Base-by-base conservation (phyloP, 2,329 filamentous ascomycete species). In the Exophiala calicioides region DNA sequence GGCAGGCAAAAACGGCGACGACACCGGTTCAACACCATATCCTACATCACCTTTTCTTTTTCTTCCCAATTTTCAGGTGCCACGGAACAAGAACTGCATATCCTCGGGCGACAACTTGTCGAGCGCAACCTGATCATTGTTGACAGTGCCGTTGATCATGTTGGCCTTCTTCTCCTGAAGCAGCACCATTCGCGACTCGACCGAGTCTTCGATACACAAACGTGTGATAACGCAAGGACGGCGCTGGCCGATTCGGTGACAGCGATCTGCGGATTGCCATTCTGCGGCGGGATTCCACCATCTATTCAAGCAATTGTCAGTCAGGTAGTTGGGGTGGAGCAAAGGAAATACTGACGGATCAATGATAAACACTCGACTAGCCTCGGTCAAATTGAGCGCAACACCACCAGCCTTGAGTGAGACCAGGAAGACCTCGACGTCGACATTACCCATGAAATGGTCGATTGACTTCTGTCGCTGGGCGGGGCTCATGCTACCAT, bases 271-370 rank as follows among this genome's bases (percentile, higher is more conserved):
- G 52, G 87, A 93, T 70, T 98, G 93, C 93, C 93, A 98, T 71
- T 98, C 93, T 0, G 91, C 91, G n/a, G 90, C 90, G n/a, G 93
- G 93, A 59, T 97, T 97, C 93, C 93, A 98, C 93, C 93, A 97
- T 58, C 86, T 90, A 57, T 26, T 5, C 3, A 10, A 52, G 23
- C 49, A 19, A 3, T 20, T 3, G 15, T 38, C 23, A 45, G 39
- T 36, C 7, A 29, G 38, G 12, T 6, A 34, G 31, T 27, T 3
- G 40, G 32, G 20, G 30, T 34, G 29, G 23, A 20, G 31, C 31
- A 23, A 16, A 10, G 10, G 31, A 23, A 30, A 31, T 32, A 85
- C 86, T 79, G 81, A 90, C 76, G 93, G 93, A 62, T 98, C 93
- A 48, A 97, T 84, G 52, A 97, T 96, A 67, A 95, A 97, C 7